These are phyloP conservation scores for Poa annua DNA, from an alignment of 176 grass and related monocot genomes.

Conservation along the genomic window DNA sequence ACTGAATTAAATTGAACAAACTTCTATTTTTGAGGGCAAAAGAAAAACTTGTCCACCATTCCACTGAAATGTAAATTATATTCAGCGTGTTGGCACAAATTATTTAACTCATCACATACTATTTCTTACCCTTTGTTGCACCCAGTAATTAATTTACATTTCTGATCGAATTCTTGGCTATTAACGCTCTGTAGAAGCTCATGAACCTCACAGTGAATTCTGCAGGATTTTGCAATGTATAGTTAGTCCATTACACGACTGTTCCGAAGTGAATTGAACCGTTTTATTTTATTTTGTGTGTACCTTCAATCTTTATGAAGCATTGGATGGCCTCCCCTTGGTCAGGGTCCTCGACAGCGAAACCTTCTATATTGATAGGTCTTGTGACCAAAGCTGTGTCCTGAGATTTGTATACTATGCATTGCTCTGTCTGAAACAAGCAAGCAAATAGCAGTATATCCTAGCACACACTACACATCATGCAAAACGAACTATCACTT, in stretches of 20 bases:
- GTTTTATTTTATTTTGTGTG: not conserved
- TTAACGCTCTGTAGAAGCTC: conserved; percentile 60
- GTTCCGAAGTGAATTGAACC: conserved; percentile 18
- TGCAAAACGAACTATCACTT: not conserved
- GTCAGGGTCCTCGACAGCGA: conserved; percentile 27
- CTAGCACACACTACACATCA: not conserved
- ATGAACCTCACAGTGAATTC: conserved; percentile 82
- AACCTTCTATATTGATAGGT: conserved; percentile 47
- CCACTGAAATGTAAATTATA: too few species aligned
- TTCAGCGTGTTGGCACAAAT: too few species aligned
- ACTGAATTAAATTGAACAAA: too few species aligned
- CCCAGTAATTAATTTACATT: too few species aligned
- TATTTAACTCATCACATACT: too few species aligned
- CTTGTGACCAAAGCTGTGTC: not conserved
- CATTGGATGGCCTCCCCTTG: conserved; percentile 43
- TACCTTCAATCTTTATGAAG: conserved; percentile 81
- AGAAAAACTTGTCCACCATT: too few species aligned
- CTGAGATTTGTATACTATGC: conserved; percentile 20
- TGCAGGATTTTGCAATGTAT: conserved; percentile 39
- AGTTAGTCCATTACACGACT: not conserved
- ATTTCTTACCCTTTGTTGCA: too few species aligned
- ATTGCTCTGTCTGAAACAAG: conserved; percentile 18
- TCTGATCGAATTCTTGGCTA: conserved; percentile 45
- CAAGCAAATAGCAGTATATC: not conserved
- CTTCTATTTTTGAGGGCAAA: too few species aligned